phyloP scores from a whole-genome alignment of 2,329 filamentous ascomycete genomes.

The Aspergillus pseudoterreus region DNA sequence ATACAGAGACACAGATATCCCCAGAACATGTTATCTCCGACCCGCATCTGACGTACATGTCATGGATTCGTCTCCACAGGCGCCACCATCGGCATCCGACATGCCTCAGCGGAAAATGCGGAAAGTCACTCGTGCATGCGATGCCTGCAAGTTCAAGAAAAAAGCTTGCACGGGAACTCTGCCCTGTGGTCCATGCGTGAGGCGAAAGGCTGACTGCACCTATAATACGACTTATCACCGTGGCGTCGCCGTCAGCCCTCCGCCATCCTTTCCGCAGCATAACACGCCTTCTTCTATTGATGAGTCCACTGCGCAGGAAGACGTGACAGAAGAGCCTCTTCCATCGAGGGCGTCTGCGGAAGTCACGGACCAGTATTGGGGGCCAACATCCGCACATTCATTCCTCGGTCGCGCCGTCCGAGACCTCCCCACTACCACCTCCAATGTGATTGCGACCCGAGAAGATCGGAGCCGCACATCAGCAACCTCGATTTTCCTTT shows the following conservation, averaged over 20 bases:
- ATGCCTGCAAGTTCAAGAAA: conserved; percentile 22
- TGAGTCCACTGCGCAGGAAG: background rate
- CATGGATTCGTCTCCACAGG: background rate
- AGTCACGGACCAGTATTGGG: conserved; percentile 19
- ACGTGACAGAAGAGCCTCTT: background rate
- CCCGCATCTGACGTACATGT: background rate
- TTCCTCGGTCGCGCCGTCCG: conserved; percentile 19
- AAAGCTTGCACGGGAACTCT: conserved; percentile 22
- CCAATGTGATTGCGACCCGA: conserved; percentile 5
- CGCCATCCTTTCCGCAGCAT: conserved; percentile 7
- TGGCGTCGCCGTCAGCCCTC: conserved; percentile 18
- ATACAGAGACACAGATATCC: too few relatives aligned
- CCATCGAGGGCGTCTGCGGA: conserved; percentile 1
- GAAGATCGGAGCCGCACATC: background rate
- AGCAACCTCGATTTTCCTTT: conserved; percentile 17
- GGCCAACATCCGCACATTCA: conserved; percentile 21
- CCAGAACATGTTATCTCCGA: background rate
- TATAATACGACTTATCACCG: conserved; percentile 21
- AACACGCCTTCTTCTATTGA: background rate
- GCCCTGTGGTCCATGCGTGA: conserved; percentile 18
- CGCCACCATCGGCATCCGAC: background rate
- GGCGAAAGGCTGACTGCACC: conserved; percentile 12
- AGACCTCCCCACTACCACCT: conserved; percentile 12
- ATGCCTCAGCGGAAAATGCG: conserved; percentile 27
- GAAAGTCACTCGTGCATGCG: conserved; percentile 23